Evolutionary conservation across 306 rosid species (phyloP).

Genomic region (Inga oerstediana): DNA sequence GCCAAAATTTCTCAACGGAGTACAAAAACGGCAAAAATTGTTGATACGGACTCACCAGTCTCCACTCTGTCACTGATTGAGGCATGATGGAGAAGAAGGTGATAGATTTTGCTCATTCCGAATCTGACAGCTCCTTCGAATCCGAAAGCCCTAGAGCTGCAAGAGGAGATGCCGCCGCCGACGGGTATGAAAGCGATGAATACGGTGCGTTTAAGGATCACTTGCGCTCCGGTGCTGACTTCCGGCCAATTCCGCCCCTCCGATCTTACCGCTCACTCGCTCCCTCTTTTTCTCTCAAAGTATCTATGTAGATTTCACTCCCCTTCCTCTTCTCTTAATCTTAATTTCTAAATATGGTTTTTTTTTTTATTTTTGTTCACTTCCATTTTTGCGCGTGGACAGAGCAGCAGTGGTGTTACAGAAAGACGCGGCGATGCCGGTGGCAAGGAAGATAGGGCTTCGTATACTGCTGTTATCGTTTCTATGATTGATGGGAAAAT

Average conservation of each 20-base stretch:
- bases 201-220: neutral
- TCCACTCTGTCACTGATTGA: neutral
- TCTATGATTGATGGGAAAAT: neutral
- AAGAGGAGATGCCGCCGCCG: neutral
- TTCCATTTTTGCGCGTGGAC: neutral
- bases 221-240: neutral
- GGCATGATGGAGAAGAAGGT: neutral
- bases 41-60: neutral
- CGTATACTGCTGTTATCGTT: neutral
- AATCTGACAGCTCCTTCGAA: conserved; percentile 13
- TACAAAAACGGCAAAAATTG: neutral
- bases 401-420: neutral
- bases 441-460: neutral
- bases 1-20: neutral
- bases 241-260: neutral
- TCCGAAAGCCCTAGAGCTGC: neutral
- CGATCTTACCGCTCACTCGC: neutral
- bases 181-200: neutral
- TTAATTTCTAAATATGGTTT: neutral
- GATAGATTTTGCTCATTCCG: conserved; percentile 2
- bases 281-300: conserved; percentile 4
- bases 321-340: neutral
- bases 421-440: neutral
- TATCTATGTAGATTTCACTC: neutral
- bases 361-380: neutral